A percentile compares a stretch with the other conserved stretches of the same genome.
Conservation (phyloP, 2,329 filamentous ascomycete species). For the Immersiporthe knoxdaviesiana region DNA sequence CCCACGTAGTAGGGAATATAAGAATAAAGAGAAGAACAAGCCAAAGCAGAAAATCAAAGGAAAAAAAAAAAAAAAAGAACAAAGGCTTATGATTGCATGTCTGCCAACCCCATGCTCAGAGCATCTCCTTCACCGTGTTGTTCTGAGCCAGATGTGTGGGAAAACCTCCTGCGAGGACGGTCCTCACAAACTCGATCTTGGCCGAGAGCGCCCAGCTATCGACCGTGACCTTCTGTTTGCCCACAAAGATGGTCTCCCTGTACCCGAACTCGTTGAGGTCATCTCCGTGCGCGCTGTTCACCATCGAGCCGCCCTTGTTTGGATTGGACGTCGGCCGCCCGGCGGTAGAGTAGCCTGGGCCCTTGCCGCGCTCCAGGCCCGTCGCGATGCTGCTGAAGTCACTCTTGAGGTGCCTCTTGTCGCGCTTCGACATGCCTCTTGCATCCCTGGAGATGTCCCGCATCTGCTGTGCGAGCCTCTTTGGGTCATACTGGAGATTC, state of each 20-base stretch:
- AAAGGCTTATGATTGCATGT: background rate
- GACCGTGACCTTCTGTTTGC: slow-evolving; percentile 49
- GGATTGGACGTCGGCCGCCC: slow-evolving; percentile 46
- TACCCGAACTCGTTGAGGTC: slow-evolving; percentile 56
- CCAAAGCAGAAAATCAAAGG: background rate
- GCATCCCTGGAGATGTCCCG: slow-evolving; percentile 51
- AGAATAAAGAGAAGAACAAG: background rate
- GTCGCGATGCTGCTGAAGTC: slow-evolving; percentile 56
- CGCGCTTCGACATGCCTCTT: slow-evolving; percentile 54
- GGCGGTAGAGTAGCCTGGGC: slow-evolving; percentile 58
- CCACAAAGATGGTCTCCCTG: slow-evolving; percentile 53
- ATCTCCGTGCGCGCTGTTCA: slow-evolving; percentile 44
- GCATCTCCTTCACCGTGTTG: slow-evolving; percentile 42
- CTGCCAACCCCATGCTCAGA: slow-evolving; percentile 33
- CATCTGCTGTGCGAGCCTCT: slow-evolving; percentile 52
- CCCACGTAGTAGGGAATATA: background rate
- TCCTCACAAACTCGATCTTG: slow-evolving; percentile 52
- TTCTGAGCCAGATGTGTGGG: slow-evolving; percentile 46
- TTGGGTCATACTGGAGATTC: slow-evolving; percentile 55
- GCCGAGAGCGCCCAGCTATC: slow-evolving; percentile 56
- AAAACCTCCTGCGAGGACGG: slow-evolving; percentile 51
- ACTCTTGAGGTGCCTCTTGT: slow-evolving; percentile 52
- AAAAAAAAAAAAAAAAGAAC: background rate
- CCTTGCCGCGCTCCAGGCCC: slow-evolving; percentile 57
- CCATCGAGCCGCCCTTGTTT: slow-evolving; percentile 46